Conservation (phyloP, 176 grass and related monocot species). For the Eleusine indica region DNA sequence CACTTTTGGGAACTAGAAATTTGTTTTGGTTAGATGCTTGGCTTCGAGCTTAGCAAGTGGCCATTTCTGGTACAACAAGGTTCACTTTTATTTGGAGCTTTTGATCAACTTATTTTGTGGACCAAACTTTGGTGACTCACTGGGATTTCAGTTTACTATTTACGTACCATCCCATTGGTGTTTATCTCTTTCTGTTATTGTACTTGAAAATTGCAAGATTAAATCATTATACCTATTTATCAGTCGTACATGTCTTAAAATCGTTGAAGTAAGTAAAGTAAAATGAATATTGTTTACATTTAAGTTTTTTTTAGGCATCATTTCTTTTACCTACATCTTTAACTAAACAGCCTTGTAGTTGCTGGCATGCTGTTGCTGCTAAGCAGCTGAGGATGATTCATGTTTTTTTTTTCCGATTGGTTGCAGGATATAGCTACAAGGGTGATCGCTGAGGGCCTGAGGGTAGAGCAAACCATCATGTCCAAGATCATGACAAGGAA, state of each 20-base stretch:
- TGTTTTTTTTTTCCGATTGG: conserved; percentile 16
- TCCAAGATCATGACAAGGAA: conserved; percentile 97
- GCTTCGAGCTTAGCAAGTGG: conserved; percentile 47
- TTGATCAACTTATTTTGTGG: conserved; percentile 1
- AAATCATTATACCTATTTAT: conserved; percentile 3
- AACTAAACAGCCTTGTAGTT: not conserved
- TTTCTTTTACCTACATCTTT: not conserved
- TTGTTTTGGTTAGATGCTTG: conserved; percentile 28
- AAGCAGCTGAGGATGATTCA: not conserved
- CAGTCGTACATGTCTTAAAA: conserved; percentile 18
- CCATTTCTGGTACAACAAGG: conserved; percentile 26
- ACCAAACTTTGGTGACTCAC: not conserved
- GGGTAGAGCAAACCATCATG: conserved; percentile 81
- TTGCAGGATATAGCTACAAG: conserved; percentile 88
- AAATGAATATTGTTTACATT: not conserved
- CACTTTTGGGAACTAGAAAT: not conserved
- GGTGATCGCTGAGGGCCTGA: conserved; percentile 87
- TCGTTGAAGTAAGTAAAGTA: not conserved
- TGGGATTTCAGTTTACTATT: conserved; percentile 2
- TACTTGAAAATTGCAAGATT: not conserved
- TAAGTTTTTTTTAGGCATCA: not conserved
- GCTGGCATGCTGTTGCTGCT: not conserved
- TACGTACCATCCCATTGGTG: not conserved
- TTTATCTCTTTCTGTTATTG: not conserved
- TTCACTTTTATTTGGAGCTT: not conserved